Evolutionary conservation across 2,329 filamentous ascomycete genomes (phyloP).

Genomic region (Verruconis gallopava): DNA sequence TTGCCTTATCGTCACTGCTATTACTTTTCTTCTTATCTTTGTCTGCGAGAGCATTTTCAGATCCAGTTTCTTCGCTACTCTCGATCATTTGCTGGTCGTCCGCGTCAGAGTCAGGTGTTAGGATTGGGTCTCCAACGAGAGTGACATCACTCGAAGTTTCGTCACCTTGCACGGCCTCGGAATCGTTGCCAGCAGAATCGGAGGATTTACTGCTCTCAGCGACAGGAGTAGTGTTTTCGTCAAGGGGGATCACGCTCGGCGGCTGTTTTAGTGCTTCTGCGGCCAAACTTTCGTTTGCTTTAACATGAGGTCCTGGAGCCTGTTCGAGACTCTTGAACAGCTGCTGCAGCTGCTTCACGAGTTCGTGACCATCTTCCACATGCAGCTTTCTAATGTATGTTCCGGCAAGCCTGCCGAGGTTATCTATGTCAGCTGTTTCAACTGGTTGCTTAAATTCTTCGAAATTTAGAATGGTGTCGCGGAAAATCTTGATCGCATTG

Average conservation of each 20-base stretch:
- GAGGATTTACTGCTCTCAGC: neutral
- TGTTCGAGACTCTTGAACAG: constrained; percentile 61
- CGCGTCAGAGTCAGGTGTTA: constrained; percentile 4
- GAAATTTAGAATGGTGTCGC: constrained; percentile 67
- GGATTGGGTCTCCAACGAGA: constrained; percentile 6
- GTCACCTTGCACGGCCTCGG: neutral
- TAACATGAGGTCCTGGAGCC: constrained; percentile 38
- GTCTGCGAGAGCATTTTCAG: neutral
- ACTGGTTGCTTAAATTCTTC: constrained; percentile 16
- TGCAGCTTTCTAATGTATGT: constrained; percentile 48
- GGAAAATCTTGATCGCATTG: constrained; percentile 72
- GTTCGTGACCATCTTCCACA: constrained; percentile 53
- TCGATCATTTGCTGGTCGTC: too few relatives aligned
- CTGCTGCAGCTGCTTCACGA: constrained; percentile 57
- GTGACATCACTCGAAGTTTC: constrained; percentile 6
- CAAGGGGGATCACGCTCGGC: neutral
- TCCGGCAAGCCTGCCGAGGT: constrained; percentile 60
- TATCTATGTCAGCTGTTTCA: neutral
- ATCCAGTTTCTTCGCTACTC: neutral
- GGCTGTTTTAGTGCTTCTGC: constrained; percentile 44
- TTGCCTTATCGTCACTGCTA: constrained; percentile 16
- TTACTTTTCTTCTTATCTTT: neutral
- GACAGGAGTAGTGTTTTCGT: neutral
- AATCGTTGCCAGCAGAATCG: neutral
- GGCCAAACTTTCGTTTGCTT: constrained; percentile 58